These are phyloP conservation scores for Colletotrichum sp. DNA, from an alignment of 2,329 filamentous ascomycete species.

Conservation along the genomic window DNA sequence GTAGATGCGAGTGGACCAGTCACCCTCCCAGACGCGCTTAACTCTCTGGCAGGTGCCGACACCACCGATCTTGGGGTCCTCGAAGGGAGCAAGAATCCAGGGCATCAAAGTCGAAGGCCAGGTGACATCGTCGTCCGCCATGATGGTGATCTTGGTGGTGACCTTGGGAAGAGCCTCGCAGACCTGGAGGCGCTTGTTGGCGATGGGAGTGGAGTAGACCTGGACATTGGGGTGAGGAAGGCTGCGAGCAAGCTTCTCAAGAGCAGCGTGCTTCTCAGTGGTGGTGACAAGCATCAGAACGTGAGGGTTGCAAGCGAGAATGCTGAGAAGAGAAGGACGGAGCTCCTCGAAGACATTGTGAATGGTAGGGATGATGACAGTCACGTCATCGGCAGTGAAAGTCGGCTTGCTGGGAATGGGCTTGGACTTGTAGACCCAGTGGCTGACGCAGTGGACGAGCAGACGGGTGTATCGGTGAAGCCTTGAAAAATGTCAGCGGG, in stretches of 20 bases:
- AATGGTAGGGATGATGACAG: slow-evolving; percentile 92
- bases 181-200: slow-evolving; percentile 95
- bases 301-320: slow-evolving; percentile 70
- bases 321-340: slow-evolving; percentile 79
- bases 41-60: slow-evolving; percentile 92
- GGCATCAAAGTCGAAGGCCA: slow-evolving; percentile 86
- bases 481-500: slow-evolving; percentile 50
- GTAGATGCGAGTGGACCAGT: slow-evolving; percentile 70
- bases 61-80: slow-evolving; percentile 81
- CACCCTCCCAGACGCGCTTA: slow-evolving; percentile 68
- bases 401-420: slow-evolving; percentile 82
- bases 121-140: slow-evolving; percentile 95
- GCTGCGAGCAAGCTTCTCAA: slow-evolving; percentile 70
- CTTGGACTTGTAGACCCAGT: slow-evolving; percentile 87
- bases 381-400: slow-evolving; percentile 83
- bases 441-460: slow-evolving; percentile 82
- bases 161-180: slow-evolving; percentile 89
- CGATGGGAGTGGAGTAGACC: slow-evolving; percentile 79
- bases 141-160: slow-evolving; percentile 82
- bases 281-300: slow-evolving; percentile 89
- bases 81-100: slow-evolving; percentile 93
- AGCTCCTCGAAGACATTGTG: slow-evolving; percentile 87
- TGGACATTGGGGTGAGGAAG: slow-evolving; percentile 67
- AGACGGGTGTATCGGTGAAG: slow-evolving; percentile 87
- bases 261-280: slow-evolving; percentile 73